Evolutionary conservation across 2,329 filamentous ascomycete species (phyloP).

Genomic region (Chrysoporthe cubensis): DNA sequence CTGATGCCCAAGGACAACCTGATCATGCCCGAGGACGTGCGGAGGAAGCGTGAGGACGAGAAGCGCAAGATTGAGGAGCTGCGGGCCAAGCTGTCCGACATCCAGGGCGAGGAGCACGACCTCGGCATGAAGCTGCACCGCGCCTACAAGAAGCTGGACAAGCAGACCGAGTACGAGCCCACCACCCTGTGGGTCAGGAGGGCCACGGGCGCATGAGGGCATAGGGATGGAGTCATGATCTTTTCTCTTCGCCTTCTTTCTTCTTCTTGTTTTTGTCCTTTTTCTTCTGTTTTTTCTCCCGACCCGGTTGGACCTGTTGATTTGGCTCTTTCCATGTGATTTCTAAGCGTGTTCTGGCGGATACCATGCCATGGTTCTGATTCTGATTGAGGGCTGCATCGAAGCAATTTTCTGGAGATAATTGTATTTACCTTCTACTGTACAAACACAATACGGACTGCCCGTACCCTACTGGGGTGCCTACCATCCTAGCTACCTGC

Average conservation of each 20-base stretch:
- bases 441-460: not conserved
- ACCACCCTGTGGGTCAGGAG: conserved; percentile 78
- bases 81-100: conserved; percentile 69
- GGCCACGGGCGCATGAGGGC: conserved; percentile 57
- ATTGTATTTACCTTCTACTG: not conserved
- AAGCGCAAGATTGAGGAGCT: conserved; percentile 70
- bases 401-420: not conserved
- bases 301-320: not conserved
- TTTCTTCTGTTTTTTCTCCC: not conserved
- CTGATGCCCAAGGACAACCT: conserved; percentile 74
- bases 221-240: not conserved
- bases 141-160: conserved; percentile 75
- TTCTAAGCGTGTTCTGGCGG: not conserved
- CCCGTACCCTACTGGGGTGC: not conserved
- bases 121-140: conserved; percentile 75
- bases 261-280: not conserved
- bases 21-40: conserved; percentile 67
- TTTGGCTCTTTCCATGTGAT: not conserved
- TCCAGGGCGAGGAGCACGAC: conserved; percentile 78
- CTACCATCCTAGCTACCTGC: not conserved
- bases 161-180: conserved; percentile 66
- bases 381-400: not conserved
- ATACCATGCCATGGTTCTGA: not conserved
- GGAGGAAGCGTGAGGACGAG: conserved; percentile 58
- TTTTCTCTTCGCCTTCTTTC: not conserved